Base-by-base conservation (phyloP, 23 red algal genomes). In the Gracilariopsis chorda region DNA sequence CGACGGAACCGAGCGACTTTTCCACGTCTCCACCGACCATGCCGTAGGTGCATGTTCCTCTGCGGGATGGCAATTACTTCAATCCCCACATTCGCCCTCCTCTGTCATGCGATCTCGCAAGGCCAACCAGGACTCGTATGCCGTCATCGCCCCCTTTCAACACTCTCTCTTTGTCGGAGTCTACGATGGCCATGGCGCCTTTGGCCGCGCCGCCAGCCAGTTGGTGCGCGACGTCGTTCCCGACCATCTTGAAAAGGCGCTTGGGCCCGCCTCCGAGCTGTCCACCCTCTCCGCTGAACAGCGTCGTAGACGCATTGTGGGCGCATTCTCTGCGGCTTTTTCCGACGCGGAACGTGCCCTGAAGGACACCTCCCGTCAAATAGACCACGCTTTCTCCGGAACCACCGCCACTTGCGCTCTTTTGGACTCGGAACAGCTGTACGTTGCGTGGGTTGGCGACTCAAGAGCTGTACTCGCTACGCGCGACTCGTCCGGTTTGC, bases 301-400 rank as follows among this genome's bases (percentile, higher is more conserved):
- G 7, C 35, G 70, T 30, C 56, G 69, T 19, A 58, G 80, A 0
- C 48, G 21, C 24, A 27, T 67, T 4, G 33, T 86, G 43, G 39
- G 59, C 19, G 52, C 61, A 0, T 83, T 85, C 74, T 46, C 90
- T 3, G 56, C 53, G 77, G 75, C 90, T 25, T 93, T 93, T 32
- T 20, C 19, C 12, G 78, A 84, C 1, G 90, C 90, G 3, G 90
- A 93, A 28, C 36, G 47, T 7, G 72, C 10, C 10, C 57, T 92
- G 55, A 33, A 56, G 21, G 80, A 83, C 19, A 45, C 17, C 27
- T 65, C 63, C 0, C 48, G 27, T 48, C 72, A 86, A 9, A 83
- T 98, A 46, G 90, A 99, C 57, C 82, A 77, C 51, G 84, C 51
- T 2, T 96, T 93, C 52, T 91, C 82, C 23, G 97, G 97, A 24